A percentile compares a stretch with the other conserved stretches of the same genome.
phyloP scores from a whole-genome alignment of 1,139 yeast genomes.

The Debaryomycetaceae sp. region DNA sequence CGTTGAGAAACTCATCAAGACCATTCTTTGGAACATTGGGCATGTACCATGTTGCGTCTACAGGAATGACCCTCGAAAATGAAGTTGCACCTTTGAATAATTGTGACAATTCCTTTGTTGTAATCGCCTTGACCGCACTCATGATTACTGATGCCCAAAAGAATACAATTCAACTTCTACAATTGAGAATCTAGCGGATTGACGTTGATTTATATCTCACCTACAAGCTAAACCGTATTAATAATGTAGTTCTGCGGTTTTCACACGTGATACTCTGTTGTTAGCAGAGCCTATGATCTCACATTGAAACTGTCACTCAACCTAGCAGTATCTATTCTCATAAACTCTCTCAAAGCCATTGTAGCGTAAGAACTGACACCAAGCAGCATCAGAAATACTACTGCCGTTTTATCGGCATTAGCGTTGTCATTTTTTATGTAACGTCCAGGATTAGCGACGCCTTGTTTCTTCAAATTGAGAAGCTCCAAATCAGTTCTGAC shows the following conservation, averaged over 20 bases:
- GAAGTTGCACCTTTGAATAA: slow-evolving; percentile 14
- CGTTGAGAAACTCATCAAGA: slow-evolving; percentile 49
- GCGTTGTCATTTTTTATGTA: slow-evolving; percentile 29
- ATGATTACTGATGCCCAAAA: too few species aligned
- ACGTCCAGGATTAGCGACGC: slow-evolving; percentile 15
- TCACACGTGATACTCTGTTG: not conserved
- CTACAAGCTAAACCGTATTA: too few species aligned
- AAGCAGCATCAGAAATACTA: slow-evolving; percentile 71
- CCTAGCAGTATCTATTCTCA: slow-evolving; percentile 79
- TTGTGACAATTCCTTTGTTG: slow-evolving; percentile 19
- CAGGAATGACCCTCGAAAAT: slow-evolving; percentile 49
- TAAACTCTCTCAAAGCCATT: slow-evolving; percentile 91
- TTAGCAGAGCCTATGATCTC: not conserved
- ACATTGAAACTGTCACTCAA: slow-evolving; percentile 22
- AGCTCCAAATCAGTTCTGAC: slow-evolving; percentile 81
- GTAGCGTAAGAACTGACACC: slow-evolving; percentile 94
- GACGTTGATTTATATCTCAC: too few species aligned
- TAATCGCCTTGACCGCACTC: slow-evolving; percentile 10
- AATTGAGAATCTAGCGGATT: too few species aligned
- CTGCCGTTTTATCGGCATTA: slow-evolving; percentile 58
- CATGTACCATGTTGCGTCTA: slow-evolving; percentile 93
- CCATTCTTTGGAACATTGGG: slow-evolving; percentile 69
- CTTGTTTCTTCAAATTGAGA: slow-evolving; percentile 38
- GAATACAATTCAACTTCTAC: too few species aligned
- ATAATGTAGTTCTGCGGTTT: too few species aligned